Percentiles rank a stretch among this genome's conserved stretches.
phyloP scores from a whole-genome alignment of 495 filamentous ascomycete genomes.

The Aspergillus conjunctus region DNA sequence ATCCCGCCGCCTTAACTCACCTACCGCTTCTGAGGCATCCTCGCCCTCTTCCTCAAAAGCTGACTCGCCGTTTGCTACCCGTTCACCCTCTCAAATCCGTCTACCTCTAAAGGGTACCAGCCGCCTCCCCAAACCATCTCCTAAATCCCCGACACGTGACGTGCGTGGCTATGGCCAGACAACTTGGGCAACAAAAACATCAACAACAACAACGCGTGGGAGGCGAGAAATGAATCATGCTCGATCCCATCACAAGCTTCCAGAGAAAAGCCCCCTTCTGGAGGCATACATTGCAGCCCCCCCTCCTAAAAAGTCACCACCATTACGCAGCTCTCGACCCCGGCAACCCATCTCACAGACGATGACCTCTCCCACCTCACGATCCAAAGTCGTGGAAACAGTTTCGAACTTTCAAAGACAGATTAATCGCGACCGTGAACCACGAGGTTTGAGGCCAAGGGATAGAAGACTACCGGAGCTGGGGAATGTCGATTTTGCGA shows the following conservation, averaged over 20 bases:
- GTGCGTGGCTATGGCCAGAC: conserved; percentile 34
- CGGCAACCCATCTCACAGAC: conserved; percentile 77
- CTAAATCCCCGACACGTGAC: conserved; percentile 34
- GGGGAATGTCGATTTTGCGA: conserved; percentile 76
- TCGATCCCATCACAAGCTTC: conserved; percentile 38
- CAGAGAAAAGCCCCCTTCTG: conserved; percentile 53
- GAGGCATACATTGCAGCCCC: conserved; percentile 69
- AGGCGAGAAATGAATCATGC: conserved; percentile 36
- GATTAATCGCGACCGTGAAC: conserved; percentile 29
- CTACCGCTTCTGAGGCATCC: conserved; percentile 49
- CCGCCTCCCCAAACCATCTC: conserved; percentile 47
- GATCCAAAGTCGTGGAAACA: conserved; percentile 58
- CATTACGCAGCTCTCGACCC: conserved; percentile 78
- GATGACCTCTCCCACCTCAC: conserved; percentile 57
- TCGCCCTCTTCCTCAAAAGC: conserved; percentile 47
- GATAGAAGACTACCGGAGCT: conserved; percentile 56
- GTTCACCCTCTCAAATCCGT: conserved; percentile 32
- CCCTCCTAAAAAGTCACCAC: conserved; percentile 66
- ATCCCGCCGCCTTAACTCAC: conserved; percentile 48
- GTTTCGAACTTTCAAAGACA: conserved; percentile 46
- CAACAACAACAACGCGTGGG: conserved; percentile 32
- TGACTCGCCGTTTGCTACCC: conserved; percentile 46
- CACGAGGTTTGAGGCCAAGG: conserved; percentile 41
- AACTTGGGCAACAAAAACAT: conserved; percentile 27
- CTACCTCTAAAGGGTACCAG: conserved; percentile 49